These are phyloP conservation scores for Talaromyces amestolkiae DNA, from an alignment of 2,329 filamentous ascomycete species.

Conservation along the genomic window DNA sequence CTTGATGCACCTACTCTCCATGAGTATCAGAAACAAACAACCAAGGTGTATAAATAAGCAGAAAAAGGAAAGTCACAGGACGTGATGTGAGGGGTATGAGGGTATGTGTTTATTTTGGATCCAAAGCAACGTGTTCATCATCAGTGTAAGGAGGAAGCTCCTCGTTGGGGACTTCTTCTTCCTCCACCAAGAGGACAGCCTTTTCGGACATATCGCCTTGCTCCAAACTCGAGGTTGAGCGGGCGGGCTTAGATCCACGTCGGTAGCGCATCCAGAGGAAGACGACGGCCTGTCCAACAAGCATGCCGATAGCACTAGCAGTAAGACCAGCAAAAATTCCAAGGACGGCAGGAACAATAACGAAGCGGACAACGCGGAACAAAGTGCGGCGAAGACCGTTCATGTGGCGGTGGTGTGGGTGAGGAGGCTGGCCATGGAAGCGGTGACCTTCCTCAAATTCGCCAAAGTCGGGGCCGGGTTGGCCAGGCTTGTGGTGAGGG, in stretches of 20 bases:
- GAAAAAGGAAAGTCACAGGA: not conserved
- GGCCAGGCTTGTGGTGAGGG: constrained; percentile 4
- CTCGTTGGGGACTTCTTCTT: constrained; percentile 32
- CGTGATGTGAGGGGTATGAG: not conserved
- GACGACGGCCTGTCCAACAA: constrained; percentile 47
- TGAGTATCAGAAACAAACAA: constrained; percentile 5
- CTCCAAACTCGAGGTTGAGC: constrained; percentile 32
- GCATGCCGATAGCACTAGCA: constrained; percentile 47
- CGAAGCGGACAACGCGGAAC: constrained; percentile 42
- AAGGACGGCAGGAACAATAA: constrained; percentile 46
- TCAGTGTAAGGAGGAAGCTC: constrained; percentile 40
- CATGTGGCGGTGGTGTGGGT: constrained; percentile 30
- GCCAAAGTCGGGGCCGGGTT: not conserved
- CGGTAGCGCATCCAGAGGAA: constrained; percentile 46
- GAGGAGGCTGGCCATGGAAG: constrained; percentile 25
- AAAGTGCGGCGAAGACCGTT: constrained; percentile 40
- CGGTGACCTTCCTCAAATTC: constrained; percentile 15
- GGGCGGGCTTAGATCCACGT: constrained; percentile 27
- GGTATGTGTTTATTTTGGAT: constrained; percentile 32
- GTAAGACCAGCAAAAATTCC: constrained; percentile 47
- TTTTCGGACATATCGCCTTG: constrained; percentile 43
- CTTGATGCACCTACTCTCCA: constrained; percentile 18
- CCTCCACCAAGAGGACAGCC: constrained; percentile 37
- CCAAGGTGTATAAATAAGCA: constrained; percentile 1
- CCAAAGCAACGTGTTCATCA: constrained; percentile 28